These are phyloP conservation scores for Candida broadrunensis DNA, from an alignment of 805 yeast species.

Conservation along the genomic window DNA sequence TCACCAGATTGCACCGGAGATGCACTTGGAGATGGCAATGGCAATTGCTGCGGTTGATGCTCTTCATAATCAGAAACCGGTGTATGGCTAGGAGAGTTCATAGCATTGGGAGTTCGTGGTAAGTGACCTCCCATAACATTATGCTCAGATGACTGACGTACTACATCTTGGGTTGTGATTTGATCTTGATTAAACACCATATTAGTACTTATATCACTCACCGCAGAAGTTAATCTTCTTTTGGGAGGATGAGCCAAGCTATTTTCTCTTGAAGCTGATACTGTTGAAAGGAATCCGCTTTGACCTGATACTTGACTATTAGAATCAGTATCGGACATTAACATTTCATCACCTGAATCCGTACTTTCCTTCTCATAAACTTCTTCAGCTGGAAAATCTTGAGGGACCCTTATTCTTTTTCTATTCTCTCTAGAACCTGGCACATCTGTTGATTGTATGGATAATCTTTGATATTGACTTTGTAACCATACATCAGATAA, in stretches of 20 bases:
- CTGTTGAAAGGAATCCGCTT: conserved; percentile 9
- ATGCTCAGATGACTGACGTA: conserved; percentile 1
- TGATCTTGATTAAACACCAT: not conserved
- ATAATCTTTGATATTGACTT: conserved; percentile 23
- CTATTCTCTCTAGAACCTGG: conserved; percentile 21
- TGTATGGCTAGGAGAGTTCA: conserved; percentile 29
- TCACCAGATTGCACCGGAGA: conserved; percentile 46
- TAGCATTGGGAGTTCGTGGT: conserved; percentile 27
- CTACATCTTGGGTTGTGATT: not conserved
- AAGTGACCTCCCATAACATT: not conserved
- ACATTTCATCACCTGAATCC: conserved; percentile 33
- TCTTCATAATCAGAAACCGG: conserved; percentile 38
- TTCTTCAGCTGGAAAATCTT: conserved; percentile 11
- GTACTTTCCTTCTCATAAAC: conserved; percentile 11
- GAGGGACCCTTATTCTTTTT: conserved; percentile 18
- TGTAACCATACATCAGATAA: conserved; percentile 31
- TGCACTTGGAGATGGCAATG: conserved; percentile 68
- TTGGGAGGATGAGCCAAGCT: conserved; percentile 35
- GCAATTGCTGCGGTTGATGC: conserved; percentile 44
- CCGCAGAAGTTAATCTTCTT: conserved; percentile 24
- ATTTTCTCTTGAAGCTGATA: conserved; percentile 11
- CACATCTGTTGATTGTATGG: conserved; percentile 8
- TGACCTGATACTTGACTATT: conserved; percentile 16
- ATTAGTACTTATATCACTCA: not conserved
- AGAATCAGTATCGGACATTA: conserved; percentile 32